Evolutionary conservation across 345 rosid genomes (phyloP).

Genomic region (Odontarrhena argentea): DNA sequence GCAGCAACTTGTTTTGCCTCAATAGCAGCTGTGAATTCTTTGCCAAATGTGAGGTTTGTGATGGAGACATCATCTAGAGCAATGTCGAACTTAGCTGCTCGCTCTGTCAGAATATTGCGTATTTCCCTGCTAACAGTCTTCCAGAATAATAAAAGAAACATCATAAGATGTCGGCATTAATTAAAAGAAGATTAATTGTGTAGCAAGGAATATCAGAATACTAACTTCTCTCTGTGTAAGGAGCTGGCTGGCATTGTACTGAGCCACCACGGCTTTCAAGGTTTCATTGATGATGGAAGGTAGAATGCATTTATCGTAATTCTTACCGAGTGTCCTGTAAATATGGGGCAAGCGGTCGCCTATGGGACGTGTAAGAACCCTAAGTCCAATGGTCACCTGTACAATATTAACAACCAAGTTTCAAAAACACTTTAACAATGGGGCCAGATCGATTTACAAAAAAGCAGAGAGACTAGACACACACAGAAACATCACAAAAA

Average conservation of each 20-base stretch:
- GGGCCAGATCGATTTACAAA: too few relatives aligned
- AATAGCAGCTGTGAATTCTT: constrained; percentile 82
- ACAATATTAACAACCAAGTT: constrained; percentile 13
- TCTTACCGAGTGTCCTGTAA: constrained; percentile 72
- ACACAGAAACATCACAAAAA: neutral
- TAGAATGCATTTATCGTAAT: constrained; percentile 67
- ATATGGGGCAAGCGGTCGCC: constrained; percentile 62
- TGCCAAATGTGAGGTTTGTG: constrained; percentile 70
- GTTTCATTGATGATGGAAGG: constrained; percentile 87
- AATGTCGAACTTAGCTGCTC: constrained; percentile 63
- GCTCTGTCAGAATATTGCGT: constrained; percentile 68
- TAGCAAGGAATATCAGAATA: neutral
- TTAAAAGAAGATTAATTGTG: neutral
- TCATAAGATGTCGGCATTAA: too few relatives aligned
- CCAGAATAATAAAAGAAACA: too few relatives aligned
- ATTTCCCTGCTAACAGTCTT: constrained; percentile 57
- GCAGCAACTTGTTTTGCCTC: constrained; percentile 90
- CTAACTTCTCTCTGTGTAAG: constrained; percentile 73
- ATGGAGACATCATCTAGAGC: constrained; percentile 75
- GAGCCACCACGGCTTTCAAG: constrained; percentile 84
- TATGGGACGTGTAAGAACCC: constrained; percentile 81
- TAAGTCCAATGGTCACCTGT: constrained; percentile 84
- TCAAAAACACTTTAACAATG: neutral
- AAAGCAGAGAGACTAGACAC: too few relatives aligned
- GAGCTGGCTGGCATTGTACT: constrained; percentile 92